Evolutionary conservation across 345 rosid genomes (phyloP).

Genomic region (Rhodomyrtus tomentosa): DNA sequence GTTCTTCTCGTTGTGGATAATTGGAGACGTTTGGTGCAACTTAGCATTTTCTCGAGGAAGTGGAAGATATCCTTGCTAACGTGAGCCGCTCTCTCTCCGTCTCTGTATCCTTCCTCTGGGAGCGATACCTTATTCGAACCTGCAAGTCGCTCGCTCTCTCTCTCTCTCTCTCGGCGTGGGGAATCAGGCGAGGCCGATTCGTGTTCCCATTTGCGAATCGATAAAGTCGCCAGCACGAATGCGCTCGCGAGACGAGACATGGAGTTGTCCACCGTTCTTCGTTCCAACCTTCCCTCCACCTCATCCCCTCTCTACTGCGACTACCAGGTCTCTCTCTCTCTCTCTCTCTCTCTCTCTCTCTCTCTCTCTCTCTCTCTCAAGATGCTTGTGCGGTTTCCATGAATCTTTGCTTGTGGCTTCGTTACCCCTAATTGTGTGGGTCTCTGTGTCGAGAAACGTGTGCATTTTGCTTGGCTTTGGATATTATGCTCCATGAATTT

Average conservation of each 20-base stretch:
- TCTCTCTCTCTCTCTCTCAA: neutral
- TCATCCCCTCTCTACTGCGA: conserved; percentile 11
- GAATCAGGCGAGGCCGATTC: neutral
- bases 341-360: no score
- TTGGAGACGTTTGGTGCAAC: neutral
- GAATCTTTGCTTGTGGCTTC: neutral
- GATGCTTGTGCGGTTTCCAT: neutral
- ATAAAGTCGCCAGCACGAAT: neutral
- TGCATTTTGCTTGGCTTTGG: neutral
- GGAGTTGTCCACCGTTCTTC: conserved; percentile 45
- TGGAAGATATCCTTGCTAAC: neutral
- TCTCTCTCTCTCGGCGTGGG: neutral
- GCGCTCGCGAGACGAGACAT: conserved; percentile 14
- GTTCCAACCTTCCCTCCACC: conserved; percentile 17
- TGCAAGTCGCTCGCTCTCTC: neutral
- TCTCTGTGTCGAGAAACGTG: neutral
- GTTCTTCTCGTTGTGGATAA: neutral
- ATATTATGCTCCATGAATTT: neutral
- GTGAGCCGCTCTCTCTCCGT: neutral
- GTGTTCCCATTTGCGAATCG: neutral
- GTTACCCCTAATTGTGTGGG: neutral
- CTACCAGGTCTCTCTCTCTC: conserved; percentile 28
- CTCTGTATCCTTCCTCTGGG: neutral
- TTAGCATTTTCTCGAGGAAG: neutral
- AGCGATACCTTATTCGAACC: neutral